These are phyloP conservation scores for Xylaria intraflava DNA, from an alignment of 495 filamentous ascomycete species.

Conservation along the genomic window DNA sequence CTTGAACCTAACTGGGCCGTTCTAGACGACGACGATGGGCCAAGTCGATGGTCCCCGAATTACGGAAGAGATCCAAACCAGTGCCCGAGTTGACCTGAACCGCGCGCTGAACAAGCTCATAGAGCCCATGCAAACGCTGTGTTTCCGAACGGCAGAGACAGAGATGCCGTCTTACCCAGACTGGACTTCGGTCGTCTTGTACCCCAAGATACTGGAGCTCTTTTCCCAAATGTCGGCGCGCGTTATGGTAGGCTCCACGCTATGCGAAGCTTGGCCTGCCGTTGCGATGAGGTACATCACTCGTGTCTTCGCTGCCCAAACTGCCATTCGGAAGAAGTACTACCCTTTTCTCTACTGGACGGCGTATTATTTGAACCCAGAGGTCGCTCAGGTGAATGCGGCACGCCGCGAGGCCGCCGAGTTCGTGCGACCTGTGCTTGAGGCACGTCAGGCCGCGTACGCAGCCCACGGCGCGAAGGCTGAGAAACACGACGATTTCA, in stretches of 20 bases:
- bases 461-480: slow-evolving; percentile 4
- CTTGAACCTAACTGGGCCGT: background rate
- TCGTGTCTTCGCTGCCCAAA: slow-evolving; percentile 5
- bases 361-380: slow-evolving; percentile 6
- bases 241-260: slow-evolving; percentile 4
- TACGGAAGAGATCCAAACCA: slow-evolving; percentile 8
- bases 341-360: slow-evolving; percentile 4
- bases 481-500: slow-evolving; percentile 7
- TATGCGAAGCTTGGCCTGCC: slow-evolving; percentile 7
- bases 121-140: slow-evolving; percentile 8
- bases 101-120: slow-evolving; percentile 7
- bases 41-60: slow-evolving; percentile 2
- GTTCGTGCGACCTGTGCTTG: slow-evolving; percentile 1
- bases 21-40: slow-evolving; percentile 1
- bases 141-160: slow-evolving; percentile 4
- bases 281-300: slow-evolving; percentile 6
- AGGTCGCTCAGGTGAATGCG: slow-evolving; percentile 2
- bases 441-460: slow-evolving; percentile 4
- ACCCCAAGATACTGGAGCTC: slow-evolving; percentile 10
- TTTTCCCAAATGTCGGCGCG: slow-evolving; percentile 9
- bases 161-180: slow-evolving; percentile 2
- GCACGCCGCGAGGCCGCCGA: slow-evolving; percentile 5
- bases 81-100: slow-evolving; percentile 3
- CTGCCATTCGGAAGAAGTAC: slow-evolving; percentile 3
- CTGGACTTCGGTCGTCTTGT: slow-evolving; percentile 7